Conservation (phyloP, 495 filamentous ascomycete genomes). For the Daldinia childiae region DNA sequence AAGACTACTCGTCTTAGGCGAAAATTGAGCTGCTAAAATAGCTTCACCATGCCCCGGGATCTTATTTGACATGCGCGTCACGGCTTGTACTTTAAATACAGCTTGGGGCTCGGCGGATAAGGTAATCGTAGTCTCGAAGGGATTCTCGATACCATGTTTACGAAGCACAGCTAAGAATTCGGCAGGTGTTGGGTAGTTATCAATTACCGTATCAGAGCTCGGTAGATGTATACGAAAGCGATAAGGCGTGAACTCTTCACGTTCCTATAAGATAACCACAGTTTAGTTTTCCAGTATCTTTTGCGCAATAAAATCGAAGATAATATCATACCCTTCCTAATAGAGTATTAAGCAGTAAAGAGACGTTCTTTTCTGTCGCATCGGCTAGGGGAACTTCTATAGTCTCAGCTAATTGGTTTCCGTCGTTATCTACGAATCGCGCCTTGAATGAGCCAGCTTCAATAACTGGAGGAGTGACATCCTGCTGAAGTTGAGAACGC, state of each 20-base stretch:
- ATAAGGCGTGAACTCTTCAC: conserved; percentile 86
- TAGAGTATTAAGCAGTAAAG: conserved; percentile 88
- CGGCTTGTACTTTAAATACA: conserved; percentile 91
- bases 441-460: conserved; percentile 83
- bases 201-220: conserved; percentile 68
- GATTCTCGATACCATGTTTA: conserved; percentile 59
- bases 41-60: conserved; percentile 93
- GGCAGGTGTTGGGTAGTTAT: conserved; percentile 71
- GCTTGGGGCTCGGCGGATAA: conserved; percentile 90
- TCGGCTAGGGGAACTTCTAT: conserved; percentile 86
- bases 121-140: conserved; percentile 66
- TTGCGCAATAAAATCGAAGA: conserved; percentile 2
- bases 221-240: conserved; percentile 78
- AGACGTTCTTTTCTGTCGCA: conserved; percentile 88
- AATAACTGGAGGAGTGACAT: conserved; percentile 72
- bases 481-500: conserved; percentile 76
- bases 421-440: conserved; percentile 85
- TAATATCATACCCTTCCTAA: conserved; percentile 73
- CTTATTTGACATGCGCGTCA: conserved; percentile 86
- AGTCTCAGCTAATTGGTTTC: conserved; percentile 68
- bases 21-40: conserved; percentile 90
- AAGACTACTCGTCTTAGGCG: conserved; percentile 78
- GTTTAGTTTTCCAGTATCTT: conserved; percentile 16
- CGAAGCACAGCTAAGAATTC: conserved; percentile 58
- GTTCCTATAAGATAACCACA: conserved; percentile 53